Evolutionary conservation across 495 filamentous ascomycete genomes (phyloP).

Genomic region (Lepidopterella palustris): DNA sequence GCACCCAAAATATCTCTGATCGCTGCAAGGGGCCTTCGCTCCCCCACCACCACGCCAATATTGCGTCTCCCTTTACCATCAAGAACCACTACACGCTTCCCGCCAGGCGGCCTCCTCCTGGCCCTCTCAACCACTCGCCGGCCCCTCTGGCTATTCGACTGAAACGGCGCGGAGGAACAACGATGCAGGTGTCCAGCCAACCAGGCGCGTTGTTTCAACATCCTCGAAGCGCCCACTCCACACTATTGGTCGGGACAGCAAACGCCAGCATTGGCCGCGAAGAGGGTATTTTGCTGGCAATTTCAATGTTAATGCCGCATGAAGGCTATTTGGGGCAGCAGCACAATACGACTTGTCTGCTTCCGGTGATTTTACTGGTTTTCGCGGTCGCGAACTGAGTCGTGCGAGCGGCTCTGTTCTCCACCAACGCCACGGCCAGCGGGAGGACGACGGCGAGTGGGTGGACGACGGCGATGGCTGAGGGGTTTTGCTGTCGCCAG

Average conservation of each 20-base stretch:
- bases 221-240: background rate
- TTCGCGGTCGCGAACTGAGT: too few species aligned
- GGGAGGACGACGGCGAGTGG: too few species aligned
- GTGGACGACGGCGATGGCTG: too few species aligned
- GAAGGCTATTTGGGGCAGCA: background rate
- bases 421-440: background rate
- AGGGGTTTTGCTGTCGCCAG: too few species aligned
- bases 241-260: background rate
- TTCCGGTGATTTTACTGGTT: too few species aligned
- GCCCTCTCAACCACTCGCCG: background rate
- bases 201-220: background rate
- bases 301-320: background rate
- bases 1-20: background rate
- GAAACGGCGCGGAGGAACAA: background rate
- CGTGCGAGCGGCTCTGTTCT: background rate
- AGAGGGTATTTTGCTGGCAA: background rate
- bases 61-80: slow-evolving; percentile 1
- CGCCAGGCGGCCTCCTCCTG: too few species aligned
- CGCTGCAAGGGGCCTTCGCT: background rate
- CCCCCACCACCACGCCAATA: background rate
- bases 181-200: background rate
- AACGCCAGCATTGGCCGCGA: background rate
- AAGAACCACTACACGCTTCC: too few species aligned
- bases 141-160: background rate
- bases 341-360: background rate